Evolutionary conservation across 1,284 basidiomycete genomes (phyloP).

Genomic region (Austropuccinia psidii): DNA sequence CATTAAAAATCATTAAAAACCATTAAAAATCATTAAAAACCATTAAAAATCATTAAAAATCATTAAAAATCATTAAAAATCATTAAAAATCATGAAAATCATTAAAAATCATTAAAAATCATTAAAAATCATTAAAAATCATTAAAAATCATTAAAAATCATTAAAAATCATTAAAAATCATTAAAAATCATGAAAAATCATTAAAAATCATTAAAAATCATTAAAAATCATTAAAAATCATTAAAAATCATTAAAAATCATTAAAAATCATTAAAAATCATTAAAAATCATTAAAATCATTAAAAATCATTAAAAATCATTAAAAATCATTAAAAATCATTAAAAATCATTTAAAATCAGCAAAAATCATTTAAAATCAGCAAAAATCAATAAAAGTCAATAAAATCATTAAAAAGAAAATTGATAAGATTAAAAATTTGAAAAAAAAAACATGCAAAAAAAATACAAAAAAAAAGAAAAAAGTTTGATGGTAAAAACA

Average conservation of each 20-base stretch:
- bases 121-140: background rate
- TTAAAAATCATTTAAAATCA: background rate
- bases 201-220: background rate
- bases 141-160: background rate
- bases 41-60: background rate
- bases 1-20: background rate
- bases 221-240: background rate
- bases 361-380: background rate
- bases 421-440: background rate
- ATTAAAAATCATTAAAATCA: background rate
- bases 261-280: background rate
- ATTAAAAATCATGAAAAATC: background rate
- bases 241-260: background rate
- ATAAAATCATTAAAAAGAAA: background rate
- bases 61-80: background rate
- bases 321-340: background rate
- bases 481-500: too few relatives aligned
- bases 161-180: background rate
- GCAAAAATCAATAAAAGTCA: background rate
- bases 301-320: background rate
- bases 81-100: background rate
- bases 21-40: background rate
- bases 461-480: background rate
- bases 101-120: background rate
- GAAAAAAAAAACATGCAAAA: background rate